phyloP scores from a whole-genome alignment of 768 basidiomycete genomes.

The Cubamyces sp. region DNA sequence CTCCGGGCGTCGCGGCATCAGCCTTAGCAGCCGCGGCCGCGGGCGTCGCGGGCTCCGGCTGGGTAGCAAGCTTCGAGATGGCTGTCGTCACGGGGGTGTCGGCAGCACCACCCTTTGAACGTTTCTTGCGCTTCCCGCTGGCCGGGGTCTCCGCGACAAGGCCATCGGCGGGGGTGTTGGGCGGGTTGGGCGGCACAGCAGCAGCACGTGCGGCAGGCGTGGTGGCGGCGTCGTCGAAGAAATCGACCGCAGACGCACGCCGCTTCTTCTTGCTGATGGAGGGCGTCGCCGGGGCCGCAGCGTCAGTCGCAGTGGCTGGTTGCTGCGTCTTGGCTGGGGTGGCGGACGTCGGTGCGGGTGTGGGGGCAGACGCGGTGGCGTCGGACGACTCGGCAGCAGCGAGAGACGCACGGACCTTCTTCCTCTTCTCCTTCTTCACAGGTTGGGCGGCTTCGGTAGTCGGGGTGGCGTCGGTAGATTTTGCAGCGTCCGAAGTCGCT shows the following conservation, averaged over 20 bases:
- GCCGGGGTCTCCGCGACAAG: slow-evolving; percentile 25
- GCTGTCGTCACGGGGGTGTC: slow-evolving; percentile 25
- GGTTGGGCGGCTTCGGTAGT: slow-evolving; percentile 8
- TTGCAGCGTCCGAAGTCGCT: slow-evolving; percentile 1
- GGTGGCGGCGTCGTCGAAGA: slow-evolving; percentile 29
- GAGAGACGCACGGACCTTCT: slow-evolving; percentile 21
- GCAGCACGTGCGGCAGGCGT: slow-evolving; percentile 11
- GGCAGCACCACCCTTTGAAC: slow-evolving; percentile 20
- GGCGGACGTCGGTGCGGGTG: slow-evolving; percentile 1
- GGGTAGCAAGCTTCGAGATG: slow-evolving; percentile 25
- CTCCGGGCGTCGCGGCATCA: not conserved
- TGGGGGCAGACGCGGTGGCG: slow-evolving; percentile 12
- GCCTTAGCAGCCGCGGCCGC: not conserved
- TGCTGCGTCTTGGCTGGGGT: not conserved
- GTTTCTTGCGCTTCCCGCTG: slow-evolving; percentile 28
- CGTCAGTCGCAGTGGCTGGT: slow-evolving; percentile 10
- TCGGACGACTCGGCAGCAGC: slow-evolving; percentile 14
- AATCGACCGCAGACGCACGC: slow-evolving; percentile 33
- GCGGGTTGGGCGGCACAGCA: slow-evolving; percentile 21
- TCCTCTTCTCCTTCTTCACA: slow-evolving; percentile 26
- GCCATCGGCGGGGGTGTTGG: slow-evolving; percentile 33
- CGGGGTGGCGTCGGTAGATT: slow-evolving; percentile 4
- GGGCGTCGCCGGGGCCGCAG: slow-evolving; percentile 25
- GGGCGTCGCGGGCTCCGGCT: slow-evolving; percentile 7
- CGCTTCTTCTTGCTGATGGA: slow-evolving; percentile 23